These are phyloP conservation scores for Umbilicaria muhlenbergii DNA, from an alignment of 495 filamentous ascomycete species.

Conservation along the genomic window DNA sequence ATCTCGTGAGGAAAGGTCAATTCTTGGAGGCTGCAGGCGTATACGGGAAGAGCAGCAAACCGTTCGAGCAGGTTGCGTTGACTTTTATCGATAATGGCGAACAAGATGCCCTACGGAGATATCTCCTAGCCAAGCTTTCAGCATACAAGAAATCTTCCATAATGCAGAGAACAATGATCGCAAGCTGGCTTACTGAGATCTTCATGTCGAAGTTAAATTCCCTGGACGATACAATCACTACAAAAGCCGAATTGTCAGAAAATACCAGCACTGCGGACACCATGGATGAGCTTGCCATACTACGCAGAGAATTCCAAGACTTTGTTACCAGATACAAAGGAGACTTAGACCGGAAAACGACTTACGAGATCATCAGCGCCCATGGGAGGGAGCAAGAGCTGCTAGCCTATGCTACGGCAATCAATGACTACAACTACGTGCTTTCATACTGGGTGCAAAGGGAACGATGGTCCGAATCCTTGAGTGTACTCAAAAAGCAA, in stretches of 20 bases:
- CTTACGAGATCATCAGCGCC: conserved; percentile 89
- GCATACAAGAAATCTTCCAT: conserved; percentile 65
- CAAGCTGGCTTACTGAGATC: conserved; percentile 86
- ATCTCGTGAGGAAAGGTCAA: conserved; percentile 60
- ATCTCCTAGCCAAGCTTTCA: conserved; percentile 69
- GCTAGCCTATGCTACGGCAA: conserved; percentile 70
- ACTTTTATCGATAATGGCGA: conserved; percentile 79
- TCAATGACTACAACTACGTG: conserved; percentile 88
- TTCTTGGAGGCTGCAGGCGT: conserved; percentile 75
- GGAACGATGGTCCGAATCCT: conserved; percentile 80
- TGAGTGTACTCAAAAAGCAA: conserved; percentile 80
- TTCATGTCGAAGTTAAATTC: conserved; percentile 96
- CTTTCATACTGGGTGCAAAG: conserved; percentile 94
- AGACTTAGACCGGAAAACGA: conserved; percentile 80
- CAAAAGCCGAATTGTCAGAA: conserved; percentile 69
- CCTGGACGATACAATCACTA: conserved; percentile 85
- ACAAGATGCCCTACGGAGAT: conserved; percentile 81
- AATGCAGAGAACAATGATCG: conserved; percentile 93
- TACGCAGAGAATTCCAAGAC: conserved; percentile 69
- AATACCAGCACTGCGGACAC: conserved; percentile 52
- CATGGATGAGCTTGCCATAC: conserved; percentile 48
- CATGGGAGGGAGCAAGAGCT: conserved; percentile 90
- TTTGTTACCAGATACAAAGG: conserved; percentile 71
- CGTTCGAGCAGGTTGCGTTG: conserved; percentile 88
- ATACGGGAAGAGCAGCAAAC: conserved; percentile 90